A percentile compares a stretch with the other conserved stretches of the same genome.
phyloP scores from a whole-genome alignment of 2,329 filamentous ascomycete species.

The Aureobasidium sp. region DNA sequence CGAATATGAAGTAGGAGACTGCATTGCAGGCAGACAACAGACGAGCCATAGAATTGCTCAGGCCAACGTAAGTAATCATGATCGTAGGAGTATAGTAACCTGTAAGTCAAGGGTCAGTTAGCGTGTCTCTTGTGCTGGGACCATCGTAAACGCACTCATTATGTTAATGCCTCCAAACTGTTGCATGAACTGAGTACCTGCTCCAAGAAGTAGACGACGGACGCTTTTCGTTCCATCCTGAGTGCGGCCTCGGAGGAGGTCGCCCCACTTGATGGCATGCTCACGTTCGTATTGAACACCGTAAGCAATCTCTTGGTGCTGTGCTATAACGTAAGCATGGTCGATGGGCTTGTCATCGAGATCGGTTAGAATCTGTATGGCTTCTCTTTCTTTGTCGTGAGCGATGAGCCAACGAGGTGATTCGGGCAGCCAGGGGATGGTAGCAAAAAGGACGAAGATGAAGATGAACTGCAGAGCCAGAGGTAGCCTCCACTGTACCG shows the following conservation, averaged over 20 bases:
- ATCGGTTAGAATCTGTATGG: constrained; percentile 43
- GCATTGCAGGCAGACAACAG: constrained; percentile 51
- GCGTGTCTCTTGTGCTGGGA: no score
- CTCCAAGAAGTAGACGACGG: constrained; percentile 45
- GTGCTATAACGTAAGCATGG: constrained; percentile 40
- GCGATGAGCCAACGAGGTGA: constrained; percentile 43
- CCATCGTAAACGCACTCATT: constrained; percentile 19
- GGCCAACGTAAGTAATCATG: constrained; percentile 51
- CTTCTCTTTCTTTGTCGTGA: constrained; percentile 39
- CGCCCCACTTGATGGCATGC: constrained; percentile 44
- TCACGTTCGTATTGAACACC: constrained; percentile 44
- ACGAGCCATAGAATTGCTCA: constrained; percentile 45
- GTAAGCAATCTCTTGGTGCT: constrained; percentile 37
- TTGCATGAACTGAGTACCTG: constrained; percentile 49
- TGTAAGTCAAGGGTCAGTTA: no score
- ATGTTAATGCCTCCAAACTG: constrained; percentile 40
- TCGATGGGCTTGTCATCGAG: constrained; percentile 39
- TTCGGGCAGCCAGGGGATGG: constrained; percentile 43
- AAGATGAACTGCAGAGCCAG: constrained; percentile 46
- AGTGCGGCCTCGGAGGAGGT: constrained; percentile 44
- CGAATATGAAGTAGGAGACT: constrained; percentile 44
- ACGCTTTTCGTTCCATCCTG: constrained; percentile 44
- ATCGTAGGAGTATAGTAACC: constrained; percentile 52
- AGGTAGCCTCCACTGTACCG: constrained; percentile 40
- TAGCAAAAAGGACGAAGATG: constrained; percentile 39